phyloP scores from a whole-genome alignment of 371 early-diverging fungal genomes.

The Saksenaea vasiformis region DNA sequence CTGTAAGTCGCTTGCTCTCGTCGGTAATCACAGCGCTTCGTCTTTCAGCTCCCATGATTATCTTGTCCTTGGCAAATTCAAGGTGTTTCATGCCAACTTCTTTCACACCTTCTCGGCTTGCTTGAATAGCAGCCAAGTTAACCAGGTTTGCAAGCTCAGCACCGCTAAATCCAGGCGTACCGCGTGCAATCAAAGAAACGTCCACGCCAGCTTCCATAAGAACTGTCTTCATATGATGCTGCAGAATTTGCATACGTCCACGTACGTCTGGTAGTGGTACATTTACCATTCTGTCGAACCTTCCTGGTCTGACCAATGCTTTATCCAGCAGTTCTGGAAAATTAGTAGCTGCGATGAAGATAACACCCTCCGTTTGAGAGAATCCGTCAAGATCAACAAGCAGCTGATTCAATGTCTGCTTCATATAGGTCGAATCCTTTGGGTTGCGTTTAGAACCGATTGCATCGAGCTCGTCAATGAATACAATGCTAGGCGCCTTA shows the following conservation, averaged over 20 bases:
- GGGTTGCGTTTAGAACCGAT: constrained; percentile 96
- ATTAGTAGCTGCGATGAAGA: constrained; percentile 99
- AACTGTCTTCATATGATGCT: constrained; percentile 86
- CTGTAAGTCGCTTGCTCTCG: constrained; percentile 84
- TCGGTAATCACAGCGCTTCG: constrained; percentile 90
- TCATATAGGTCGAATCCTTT: constrained; percentile 93
- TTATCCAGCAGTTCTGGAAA: constrained; percentile 97
- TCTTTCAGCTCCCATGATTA: constrained; percentile 96
- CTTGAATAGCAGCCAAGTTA: constrained; percentile 95
- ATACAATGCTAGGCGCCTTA: constrained; percentile 97
- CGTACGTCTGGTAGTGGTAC: constrained; percentile 96
- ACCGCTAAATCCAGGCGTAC: constrained; percentile 98
- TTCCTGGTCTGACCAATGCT: constrained; percentile 96
- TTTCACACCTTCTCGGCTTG: constrained; percentile 74
- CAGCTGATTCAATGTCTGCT: constrained; percentile 96
- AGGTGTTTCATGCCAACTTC: constrained; percentile 79
- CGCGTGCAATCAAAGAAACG: constrained; percentile 84
- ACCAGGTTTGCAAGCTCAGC: constrained; percentile 97
- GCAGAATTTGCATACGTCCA: constrained; percentile 92
- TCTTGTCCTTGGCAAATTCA: constrained; percentile 97
- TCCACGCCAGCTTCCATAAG: constrained; percentile 68
- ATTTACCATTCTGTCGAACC: constrained; percentile 97
- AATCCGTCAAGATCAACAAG: constrained; percentile 98
- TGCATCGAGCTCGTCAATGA: constrained; percentile 99
- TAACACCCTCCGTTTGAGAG: constrained; percentile 89